A percentile compares a stretch with the other conserved stretches of the same genome.
Evolutionary conservation across 1,139 yeast species (phyloP).

Genomic region (Sugiyamaella paludigena): DNA sequence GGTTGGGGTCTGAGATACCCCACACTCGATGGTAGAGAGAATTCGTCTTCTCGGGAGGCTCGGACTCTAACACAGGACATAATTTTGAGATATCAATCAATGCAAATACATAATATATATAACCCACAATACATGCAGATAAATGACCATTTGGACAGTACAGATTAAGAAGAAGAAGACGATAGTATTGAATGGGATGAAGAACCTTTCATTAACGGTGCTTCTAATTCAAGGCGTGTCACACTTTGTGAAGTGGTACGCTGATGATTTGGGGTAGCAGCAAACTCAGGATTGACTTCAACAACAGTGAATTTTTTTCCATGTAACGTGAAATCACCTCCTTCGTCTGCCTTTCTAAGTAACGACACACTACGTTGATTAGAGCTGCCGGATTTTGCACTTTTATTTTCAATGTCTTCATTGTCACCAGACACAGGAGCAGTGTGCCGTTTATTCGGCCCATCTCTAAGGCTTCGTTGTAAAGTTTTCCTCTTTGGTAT

Average conservation of each 20-base stretch:
- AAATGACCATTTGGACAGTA: no score
- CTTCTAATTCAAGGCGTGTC: not conserved
- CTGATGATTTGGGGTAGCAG: constrained; percentile 27
- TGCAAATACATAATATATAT: constrained; percentile 1
- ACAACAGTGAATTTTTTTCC: constrained; percentile 38
- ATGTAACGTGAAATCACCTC: constrained; percentile 34
- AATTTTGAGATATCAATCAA: not conserved
- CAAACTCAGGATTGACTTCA: constrained; percentile 37
- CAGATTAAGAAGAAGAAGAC: no score
- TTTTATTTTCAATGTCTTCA: not conserved
- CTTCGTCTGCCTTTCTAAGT: constrained; percentile 31
- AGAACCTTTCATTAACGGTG: no score
- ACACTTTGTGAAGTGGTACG: constrained; percentile 18
- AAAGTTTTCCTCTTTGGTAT: not conserved
- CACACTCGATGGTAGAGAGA: no score
- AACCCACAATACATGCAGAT: no score
- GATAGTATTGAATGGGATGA: no score
- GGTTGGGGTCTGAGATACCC: no score
- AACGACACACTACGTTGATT: constrained; percentile 30
- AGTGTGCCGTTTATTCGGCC: constrained; percentile 1
- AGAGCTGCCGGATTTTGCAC: not conserved
- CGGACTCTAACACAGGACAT: no score
- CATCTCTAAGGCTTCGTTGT: constrained; percentile 2
- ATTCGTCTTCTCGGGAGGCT: no score
- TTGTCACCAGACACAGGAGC: constrained; percentile 3